phyloP scores from a whole-genome alignment of 768 basidiomycete genomes.

The Mycena crocata region DNA sequence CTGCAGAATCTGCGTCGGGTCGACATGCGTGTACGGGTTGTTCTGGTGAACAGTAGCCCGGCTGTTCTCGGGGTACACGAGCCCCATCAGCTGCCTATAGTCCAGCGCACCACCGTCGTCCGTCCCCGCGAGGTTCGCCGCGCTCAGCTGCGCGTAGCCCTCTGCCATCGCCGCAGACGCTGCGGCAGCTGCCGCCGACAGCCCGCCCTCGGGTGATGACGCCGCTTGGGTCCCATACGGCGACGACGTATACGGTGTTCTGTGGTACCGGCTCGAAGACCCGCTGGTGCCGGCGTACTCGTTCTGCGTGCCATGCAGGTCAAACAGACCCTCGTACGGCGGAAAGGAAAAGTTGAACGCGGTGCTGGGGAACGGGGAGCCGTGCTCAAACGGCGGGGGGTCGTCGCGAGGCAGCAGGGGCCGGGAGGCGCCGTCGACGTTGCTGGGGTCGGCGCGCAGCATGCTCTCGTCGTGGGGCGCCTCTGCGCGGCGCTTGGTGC shows the following conservation, averaged over 20 bases:
- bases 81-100: conserved; percentile 74
- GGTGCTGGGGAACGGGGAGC: conserved; percentile 70
- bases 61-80: conserved; percentile 71
- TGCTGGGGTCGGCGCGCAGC: conserved; percentile 81
- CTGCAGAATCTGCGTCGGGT: conserved; percentile 88
- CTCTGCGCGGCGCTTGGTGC: conserved; percentile 85
- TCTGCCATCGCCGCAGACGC: conserved; percentile 80
- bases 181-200: conserved; percentile 74
- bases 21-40: conserved; percentile 80
- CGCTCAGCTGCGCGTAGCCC: conserved; percentile 74
- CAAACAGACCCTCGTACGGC: conserved; percentile 73
- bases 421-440: conserved; percentile 53
- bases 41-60: conserved; percentile 52
- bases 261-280: conserved; percentile 31
- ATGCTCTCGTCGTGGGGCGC: conserved; percentile 84
- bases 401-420: conserved; percentile 46
- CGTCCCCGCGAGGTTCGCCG: conserved; percentile 61
- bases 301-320: conserved; percentile 50
- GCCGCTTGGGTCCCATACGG: conserved; percentile 45
- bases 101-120: conserved; percentile 71
- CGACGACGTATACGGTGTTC: conserved; percentile 37
- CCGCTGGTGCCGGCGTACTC: conserved; percentile 38
- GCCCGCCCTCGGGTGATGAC: conserved; percentile 48
- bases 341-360: conserved; percentile 81
- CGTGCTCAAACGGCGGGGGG: conserved; percentile 50